Evolutionary conservation across 192 early-diverging fungal genomes (phyloP).

Genomic region (Coemansia javaensis): DNA sequence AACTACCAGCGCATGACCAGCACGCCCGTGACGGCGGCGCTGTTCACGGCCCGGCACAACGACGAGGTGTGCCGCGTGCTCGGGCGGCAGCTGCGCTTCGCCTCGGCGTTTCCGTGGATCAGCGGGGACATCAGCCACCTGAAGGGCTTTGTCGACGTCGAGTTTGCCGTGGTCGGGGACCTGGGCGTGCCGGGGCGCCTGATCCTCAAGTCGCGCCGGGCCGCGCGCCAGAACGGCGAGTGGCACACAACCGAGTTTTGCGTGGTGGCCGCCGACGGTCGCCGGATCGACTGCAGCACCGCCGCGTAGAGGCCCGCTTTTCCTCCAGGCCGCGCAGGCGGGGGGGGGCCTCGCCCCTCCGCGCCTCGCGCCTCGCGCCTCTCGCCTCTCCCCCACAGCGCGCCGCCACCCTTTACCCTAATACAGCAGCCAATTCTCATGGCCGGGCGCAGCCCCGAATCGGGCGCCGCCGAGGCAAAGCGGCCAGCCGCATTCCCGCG

Average conservation of each 20-base stretch:
- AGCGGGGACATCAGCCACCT: constrained; percentile 49
- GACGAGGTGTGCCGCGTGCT: constrained; percentile 25
- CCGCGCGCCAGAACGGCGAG: constrained; percentile 47
- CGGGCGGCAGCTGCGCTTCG: constrained; percentile 44
- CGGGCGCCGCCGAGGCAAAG: too few relatives aligned
- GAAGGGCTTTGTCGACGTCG: constrained; percentile 47
- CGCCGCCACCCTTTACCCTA: too few relatives aligned
- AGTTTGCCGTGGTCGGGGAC: constrained; percentile 44
- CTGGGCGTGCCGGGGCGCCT: constrained; percentile 33
- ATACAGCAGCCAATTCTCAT: too few relatives aligned
- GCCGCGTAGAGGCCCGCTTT: too few relatives aligned
- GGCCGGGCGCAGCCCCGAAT: too few relatives aligned
- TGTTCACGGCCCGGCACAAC: constrained; percentile 48
- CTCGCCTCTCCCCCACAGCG: too few relatives aligned
- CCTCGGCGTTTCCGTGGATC: constrained; percentile 49
- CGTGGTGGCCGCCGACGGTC: constrained; percentile 30
- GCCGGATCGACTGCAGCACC: constrained; percentile 34
- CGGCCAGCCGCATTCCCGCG: too few relatives aligned
- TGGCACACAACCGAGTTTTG: constrained; percentile 47
- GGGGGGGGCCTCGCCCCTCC: too few relatives aligned
- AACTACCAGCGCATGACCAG: constrained; percentile 54
- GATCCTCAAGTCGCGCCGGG: constrained; percentile 44
- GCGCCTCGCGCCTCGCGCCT: too few relatives aligned
- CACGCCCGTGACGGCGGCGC: constrained; percentile 47
- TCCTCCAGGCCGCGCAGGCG: too few relatives aligned